Conservation (phyloP, 192 early-diverging fungal genomes). For the Umbelopsis sp. region DNA sequence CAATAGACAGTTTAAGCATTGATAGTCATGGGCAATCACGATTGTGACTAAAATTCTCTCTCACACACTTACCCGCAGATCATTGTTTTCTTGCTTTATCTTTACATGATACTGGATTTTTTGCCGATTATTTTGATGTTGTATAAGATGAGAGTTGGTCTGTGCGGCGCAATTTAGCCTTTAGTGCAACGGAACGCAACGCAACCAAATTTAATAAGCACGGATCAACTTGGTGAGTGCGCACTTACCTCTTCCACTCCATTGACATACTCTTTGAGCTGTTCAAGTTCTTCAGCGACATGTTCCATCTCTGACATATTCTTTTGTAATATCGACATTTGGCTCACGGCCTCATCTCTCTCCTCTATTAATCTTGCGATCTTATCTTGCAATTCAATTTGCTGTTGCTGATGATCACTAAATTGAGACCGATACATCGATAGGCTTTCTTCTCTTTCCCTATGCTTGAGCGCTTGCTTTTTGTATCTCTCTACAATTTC, state of each 20-base stretch:
- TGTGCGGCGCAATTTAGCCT: background rate
- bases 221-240: background rate
- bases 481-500: slow-evolving; percentile 4
- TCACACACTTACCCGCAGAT: slow-evolving; percentile 24
- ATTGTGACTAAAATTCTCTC: background rate
- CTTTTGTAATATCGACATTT: background rate
- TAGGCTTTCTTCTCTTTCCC: slow-evolving; percentile 10
- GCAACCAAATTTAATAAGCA: background rate
- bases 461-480: background rate
- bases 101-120: slow-evolving; percentile 47
- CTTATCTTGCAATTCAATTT: background rate
- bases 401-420: slow-evolving; percentile 17
- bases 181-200: background rate
- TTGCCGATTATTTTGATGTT: slow-evolving; percentile 42
- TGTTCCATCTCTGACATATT: background rate
- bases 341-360: background rate
- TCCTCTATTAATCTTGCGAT: background rate
- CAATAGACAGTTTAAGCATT: background rate
- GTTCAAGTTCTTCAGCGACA: background rate
- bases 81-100: slow-evolving; percentile 47
- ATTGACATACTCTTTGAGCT: background rate
- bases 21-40: background rate
- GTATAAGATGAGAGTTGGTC: slow-evolving; percentile 28
- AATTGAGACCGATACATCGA: slow-evolving; percentile 10
- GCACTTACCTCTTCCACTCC: slow-evolving; percentile 1